Base-by-base conservation (phyloP, 2,329 filamentous ascomycete species). In the Neurospora sp. region DNA sequence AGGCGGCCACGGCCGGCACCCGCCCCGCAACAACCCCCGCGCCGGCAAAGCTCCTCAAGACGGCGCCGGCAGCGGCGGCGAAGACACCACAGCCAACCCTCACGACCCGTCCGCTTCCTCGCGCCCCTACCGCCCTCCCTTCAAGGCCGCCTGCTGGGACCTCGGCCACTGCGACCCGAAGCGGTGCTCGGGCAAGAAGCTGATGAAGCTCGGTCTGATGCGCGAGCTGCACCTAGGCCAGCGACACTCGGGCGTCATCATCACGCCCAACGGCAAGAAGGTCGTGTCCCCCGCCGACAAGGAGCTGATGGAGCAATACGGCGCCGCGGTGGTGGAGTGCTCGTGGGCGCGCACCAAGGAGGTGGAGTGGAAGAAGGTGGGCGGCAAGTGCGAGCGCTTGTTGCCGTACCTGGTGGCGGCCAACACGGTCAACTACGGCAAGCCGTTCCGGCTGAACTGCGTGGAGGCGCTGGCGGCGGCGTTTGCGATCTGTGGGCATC, bases 101-200 rank as follows among this genome's bases (percentile, higher is more conserved):
- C 46, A 58, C 46, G 46, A 58, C 46, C 46, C 46, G 3, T 58
- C 46, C 23, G 15, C 23, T 4, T 58, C 46, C 76, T 70, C 71
- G 76, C 69, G 42, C 66, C n/a, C 40, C 67, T 72, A 76, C 67
- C 86, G 76, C 73, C 89, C 82, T 46, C 77, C 82, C 28, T 97
- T 94, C 86, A 97, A 96, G 82, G 95, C 96, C 67, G 96, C 95
- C 71, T 97, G 95, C 80, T 99, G 96, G 96, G 96, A 99, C 78
- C 86, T 99, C 40, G 95, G 94, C 72, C 96, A 99, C 83, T 99
- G 96, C 84, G 96, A 99, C 78, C 93, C 95, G 9, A 98, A 97
- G 81, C 86, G 95, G 75, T 99, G 96, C 82, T 97, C 94, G 0
- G 96, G 96, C 39, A 99, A 99, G 83, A 90, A 93, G 73, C 86